Evolutionary conservation across 352 stramenopile species (phyloP), one percentile per base, ranked within the genome.

Genomic region (Phytopythium aichiense): DNA sequence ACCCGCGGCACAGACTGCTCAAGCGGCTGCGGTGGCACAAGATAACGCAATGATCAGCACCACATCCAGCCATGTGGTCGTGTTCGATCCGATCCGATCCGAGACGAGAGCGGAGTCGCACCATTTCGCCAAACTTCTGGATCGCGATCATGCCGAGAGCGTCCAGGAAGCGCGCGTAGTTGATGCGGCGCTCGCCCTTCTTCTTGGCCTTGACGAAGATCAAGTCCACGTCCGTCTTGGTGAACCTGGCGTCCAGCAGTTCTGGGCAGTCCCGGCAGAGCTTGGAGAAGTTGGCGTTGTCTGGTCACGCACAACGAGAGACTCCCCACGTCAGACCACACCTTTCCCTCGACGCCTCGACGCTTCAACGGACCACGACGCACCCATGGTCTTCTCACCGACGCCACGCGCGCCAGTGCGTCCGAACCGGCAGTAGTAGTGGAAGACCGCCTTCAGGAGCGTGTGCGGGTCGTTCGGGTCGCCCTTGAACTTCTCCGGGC

Each of bases 181-280:
- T 92, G 54, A 96, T 88, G 12, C 84, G 79, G 6, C 87, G 77
- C 65, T 94, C 80, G 28, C 82, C 81, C 50, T 94, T 96, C 67
- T 90, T 88, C 72, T 95, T 94, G 43, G 76, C 69, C 54, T 92
- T 94, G 61, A 91, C 75, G 53, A 96, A 96, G 52, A 94, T 94
- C 15, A 96, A 64, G 61, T 96, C 88, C 23, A 96, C 83, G 61
- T 96, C 88, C 9, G 81, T 91, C 23, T 74, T 81, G 23, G 74
- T 75, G 52, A 96, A 91, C 18, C 52, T 61, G 7, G 64, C 42
- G 46, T 82, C 70, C 7, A 96, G 54, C 55, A 95, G 61, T 0
- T 77, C 73, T 0, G 87, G 88, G 54, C 75, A 92, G 40, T 93
- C 84, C 8, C 86, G 81, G 56, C 80, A 92, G 37, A 96, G 75